phyloP scores from a whole-genome alignment of 306 rosid species.

The Cajanus cajan region DNA sequence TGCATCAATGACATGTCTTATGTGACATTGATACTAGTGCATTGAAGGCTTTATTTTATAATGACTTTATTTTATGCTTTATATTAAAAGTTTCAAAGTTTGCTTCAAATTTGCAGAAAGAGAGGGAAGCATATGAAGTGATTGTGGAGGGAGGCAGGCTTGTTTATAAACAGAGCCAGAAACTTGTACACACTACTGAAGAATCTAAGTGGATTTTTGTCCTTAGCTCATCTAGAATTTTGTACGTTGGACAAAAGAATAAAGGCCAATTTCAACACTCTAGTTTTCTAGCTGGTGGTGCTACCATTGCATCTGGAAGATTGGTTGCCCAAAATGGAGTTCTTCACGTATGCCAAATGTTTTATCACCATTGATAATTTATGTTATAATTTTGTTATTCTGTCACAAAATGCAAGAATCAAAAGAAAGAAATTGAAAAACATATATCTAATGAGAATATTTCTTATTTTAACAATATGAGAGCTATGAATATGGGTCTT shows the following conservation, averaged over 20 bases:
- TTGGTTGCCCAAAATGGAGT: conserved; percentile 60
- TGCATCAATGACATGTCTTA: neutral
- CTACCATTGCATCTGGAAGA: conserved; percentile 83
- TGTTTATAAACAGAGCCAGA: conserved; percentile 53
- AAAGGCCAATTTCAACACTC: conserved; percentile 90
- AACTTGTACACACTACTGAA: conserved; percentile 44
- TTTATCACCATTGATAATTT: neutral
- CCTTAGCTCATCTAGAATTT: conserved; percentile 54
- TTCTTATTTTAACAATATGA: neutral
- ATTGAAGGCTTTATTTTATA: neutral
- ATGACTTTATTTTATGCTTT: neutral
- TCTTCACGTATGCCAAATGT: conserved; percentile 51
- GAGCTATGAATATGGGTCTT: neutral
- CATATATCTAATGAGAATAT: neutral
- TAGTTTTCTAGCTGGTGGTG: conserved; percentile 81
- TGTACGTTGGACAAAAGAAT: conserved; percentile 68
- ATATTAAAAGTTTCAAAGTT: conserved; percentile 9
- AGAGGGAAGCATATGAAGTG: conserved; percentile 82
- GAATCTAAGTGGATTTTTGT: conserved; percentile 89
- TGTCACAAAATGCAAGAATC: neutral
- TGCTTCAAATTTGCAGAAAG: conserved; percentile 48
- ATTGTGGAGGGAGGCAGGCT: conserved; percentile 57
- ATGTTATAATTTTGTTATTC: neutral
- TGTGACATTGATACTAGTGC: neutral
- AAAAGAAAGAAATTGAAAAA: neutral